A percentile compares a stretch with the other conserved stretches of the same genome.
phyloP scores from a whole-genome alignment of 2,329 filamentous ascomycete species.

The Didymella arachidicola region DNA sequence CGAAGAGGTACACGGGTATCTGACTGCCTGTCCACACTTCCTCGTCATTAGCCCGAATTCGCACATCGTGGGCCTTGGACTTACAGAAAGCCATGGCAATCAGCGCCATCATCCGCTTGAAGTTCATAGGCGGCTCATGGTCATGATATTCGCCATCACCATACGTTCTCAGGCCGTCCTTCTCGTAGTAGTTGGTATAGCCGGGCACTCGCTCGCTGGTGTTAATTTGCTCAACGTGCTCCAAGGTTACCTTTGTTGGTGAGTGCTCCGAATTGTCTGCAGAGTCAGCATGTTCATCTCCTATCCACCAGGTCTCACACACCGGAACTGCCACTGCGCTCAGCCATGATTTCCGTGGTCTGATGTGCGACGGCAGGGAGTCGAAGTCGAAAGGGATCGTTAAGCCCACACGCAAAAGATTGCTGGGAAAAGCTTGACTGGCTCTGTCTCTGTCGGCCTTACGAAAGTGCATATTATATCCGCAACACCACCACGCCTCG shows the following conservation, averaged over 20 bases:
- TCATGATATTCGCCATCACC: slow-evolving; percentile 30
- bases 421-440: neutral
- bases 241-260: slow-evolving; percentile 17
- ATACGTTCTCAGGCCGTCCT: slow-evolving; percentile 54
- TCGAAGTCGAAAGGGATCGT: neutral
- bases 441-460: neutral
- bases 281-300: neutral
- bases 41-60: slow-evolving; percentile 1
- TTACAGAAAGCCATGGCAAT: slow-evolving; percentile 49
- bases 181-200: slow-evolving; percentile 57
- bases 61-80: neutral
- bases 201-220: slow-evolving; percentile 50
- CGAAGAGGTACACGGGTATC: slow-evolving; percentile 58
- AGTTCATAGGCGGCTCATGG: slow-evolving; percentile 23
- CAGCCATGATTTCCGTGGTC: neutral
- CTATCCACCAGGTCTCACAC: neutral
- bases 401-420: neutral
- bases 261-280: slow-evolving; percentile 23
- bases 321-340: slow-evolving; percentile 12
- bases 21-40: slow-evolving; percentile 67
- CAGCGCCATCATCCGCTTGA: slow-evolving; percentile 60
- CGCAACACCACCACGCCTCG: neutral
- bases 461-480: neutral
- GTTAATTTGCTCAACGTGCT: slow-evolving; percentile 45
- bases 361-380: neutral